phyloP scores from a whole-genome alignment of 2,329 filamentous ascomycete genomes.

The Aspergillus sp. region DNA sequence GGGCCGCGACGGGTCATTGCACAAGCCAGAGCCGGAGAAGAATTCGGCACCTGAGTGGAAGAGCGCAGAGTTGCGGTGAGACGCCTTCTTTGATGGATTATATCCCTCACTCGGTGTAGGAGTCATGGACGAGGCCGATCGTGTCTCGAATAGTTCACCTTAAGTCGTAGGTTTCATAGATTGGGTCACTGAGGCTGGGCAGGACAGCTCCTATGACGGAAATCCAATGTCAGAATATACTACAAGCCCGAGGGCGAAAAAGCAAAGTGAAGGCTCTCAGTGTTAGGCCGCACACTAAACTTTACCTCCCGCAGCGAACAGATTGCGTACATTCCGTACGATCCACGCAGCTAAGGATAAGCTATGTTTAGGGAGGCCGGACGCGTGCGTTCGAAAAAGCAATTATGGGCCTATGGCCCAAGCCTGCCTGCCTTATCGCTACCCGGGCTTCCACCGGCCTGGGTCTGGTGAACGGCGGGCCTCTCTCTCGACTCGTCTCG shows the following conservation, averaged over 20 bases:
- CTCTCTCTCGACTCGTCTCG: background rate
- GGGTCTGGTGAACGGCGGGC: constrained; percentile 18
- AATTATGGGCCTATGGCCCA: constrained; percentile 17
- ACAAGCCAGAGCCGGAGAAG: background rate
- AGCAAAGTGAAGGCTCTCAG: constrained; percentile 13
- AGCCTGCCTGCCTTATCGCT: constrained; percentile 12
- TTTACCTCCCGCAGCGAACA: constrained; percentile 11
- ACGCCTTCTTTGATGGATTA: background rate
- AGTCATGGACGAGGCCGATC: background rate
- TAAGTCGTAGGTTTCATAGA: constrained; percentile 2
- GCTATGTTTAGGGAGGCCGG: constrained; percentile 24
- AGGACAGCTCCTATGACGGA: background rate
- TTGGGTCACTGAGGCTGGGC: background rate
- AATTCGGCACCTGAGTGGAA: background rate
- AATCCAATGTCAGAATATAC: constrained; percentile 9
- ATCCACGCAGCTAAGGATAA: constrained; percentile 29
- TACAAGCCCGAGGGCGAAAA: constrained; percentile 18
- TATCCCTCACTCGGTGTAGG: constrained; percentile 1
- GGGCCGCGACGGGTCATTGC: background rate
- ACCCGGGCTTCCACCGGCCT: constrained; percentile 6
- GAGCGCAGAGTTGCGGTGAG: constrained; percentile 14
- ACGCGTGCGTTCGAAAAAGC: constrained; percentile 24
- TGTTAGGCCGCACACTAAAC: constrained; percentile 12
- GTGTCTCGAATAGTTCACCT: background rate
- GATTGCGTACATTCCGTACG: constrained; percentile 11